Evolutionary conservation across 192 early-diverging fungal species (phyloP).

Genomic region (Coemansia sp.): DNA sequence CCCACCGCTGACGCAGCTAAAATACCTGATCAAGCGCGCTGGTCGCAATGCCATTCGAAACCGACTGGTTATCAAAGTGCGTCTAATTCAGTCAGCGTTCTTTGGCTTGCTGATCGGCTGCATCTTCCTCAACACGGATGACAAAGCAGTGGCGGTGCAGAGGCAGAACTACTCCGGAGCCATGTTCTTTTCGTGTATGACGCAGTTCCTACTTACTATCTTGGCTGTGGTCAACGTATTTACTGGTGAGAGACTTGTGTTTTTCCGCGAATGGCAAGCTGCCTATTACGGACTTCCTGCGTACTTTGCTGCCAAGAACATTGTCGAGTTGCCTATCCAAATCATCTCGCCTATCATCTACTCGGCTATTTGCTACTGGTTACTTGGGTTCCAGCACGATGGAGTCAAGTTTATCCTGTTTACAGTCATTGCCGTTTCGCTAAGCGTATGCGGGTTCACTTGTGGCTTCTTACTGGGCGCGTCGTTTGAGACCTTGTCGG

Average conservation of each 20-base stretch:
- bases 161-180: constrained; percentile 60
- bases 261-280: constrained; percentile 60
- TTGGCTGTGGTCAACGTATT: constrained; percentile 60
- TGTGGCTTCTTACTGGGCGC: constrained; percentile 61
- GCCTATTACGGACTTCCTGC: constrained; percentile 62
- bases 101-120: constrained; percentile 60
- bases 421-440: constrained; percentile 30
- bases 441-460: constrained; percentile 56
- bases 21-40: constrained; percentile 52
- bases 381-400: constrained; percentile 56
- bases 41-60: constrained; percentile 57
- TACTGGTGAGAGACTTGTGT: constrained; percentile 59
- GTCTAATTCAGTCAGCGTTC: constrained; percentile 49
- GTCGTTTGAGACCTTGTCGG: constrained; percentile 47
- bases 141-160: constrained; percentile 30
- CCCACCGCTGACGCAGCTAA: constrained; percentile 40
- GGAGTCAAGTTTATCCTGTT: constrained; percentile 53
- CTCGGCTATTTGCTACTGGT: constrained; percentile 58
- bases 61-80: constrained; percentile 55
- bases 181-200: constrained; percentile 57
- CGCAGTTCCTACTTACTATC: constrained; percentile 50
- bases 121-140: constrained; percentile 57
- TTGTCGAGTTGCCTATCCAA: constrained; percentile 60
- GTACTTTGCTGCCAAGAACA: constrained; percentile 62
- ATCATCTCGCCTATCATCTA: constrained; percentile 55